Conservation (phyloP, 2,329 filamentous ascomycete genomes). For the Fusarium ramigenum region DNA sequence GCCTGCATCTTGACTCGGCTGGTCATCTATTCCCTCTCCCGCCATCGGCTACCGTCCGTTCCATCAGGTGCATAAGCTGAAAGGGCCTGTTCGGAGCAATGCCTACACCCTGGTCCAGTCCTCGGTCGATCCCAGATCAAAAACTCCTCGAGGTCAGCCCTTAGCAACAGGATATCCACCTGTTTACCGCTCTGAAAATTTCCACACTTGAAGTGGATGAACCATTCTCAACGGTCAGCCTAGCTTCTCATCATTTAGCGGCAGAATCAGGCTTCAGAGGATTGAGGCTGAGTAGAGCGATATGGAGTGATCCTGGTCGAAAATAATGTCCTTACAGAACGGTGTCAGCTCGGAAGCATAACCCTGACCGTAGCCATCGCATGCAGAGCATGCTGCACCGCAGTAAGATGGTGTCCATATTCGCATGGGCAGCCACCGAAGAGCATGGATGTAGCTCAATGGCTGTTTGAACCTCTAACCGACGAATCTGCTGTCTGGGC, state of each 20-base stretch:
- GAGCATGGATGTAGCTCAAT: slow-evolving; percentile 13
- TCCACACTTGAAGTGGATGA: slow-evolving; percentile 1
- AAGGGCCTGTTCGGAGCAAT: background rate
- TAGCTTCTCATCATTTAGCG: background rate
- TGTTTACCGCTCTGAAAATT: slow-evolving; percentile 4
- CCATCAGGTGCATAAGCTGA: background rate
- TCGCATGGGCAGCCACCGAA: background rate
- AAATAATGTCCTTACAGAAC: slow-evolving; percentile 1
- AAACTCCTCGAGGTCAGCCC: slow-evolving; percentile 27
- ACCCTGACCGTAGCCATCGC: slow-evolving; percentile 19
- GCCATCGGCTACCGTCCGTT: background rate
- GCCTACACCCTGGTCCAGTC: slow-evolving; percentile 10
- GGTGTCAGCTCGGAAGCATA: slow-evolving; percentile 15
- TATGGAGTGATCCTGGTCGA: slow-evolving; percentile 6
- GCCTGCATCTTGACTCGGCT: background rate
- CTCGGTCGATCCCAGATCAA: slow-evolving; percentile 1
- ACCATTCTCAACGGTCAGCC: background rate
- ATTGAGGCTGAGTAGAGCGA: slow-evolving; percentile 29
- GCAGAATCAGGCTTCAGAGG: slow-evolving; percentile 5
- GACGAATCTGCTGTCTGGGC: slow-evolving; percentile 6
- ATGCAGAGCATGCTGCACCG: slow-evolving; percentile 19
- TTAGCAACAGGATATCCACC: slow-evolving; percentile 12
- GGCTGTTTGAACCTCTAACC: background rate
- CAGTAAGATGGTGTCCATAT: slow-evolving; percentile 24
- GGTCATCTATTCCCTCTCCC: background rate